These are phyloP conservation scores for Wallacemonas collosoma DNA, from an alignment of 208 protist genomes.

Conservation along the genomic window DNA sequence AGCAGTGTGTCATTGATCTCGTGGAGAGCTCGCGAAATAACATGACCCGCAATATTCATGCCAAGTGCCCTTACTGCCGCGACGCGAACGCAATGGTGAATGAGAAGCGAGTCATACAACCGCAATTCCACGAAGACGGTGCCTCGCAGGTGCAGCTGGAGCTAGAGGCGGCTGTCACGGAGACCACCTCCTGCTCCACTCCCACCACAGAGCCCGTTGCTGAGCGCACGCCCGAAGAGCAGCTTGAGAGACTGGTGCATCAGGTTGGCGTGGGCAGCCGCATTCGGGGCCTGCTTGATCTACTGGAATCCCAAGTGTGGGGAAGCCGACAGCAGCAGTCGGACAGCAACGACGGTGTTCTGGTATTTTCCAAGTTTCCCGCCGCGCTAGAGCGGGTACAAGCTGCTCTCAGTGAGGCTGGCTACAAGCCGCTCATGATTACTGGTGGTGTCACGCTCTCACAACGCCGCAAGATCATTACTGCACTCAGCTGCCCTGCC, in stretches of 20 bases:
- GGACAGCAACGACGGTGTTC: constrained; percentile 33
- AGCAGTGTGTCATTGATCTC: constrained; percentile 50
- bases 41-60: constrained; percentile 26
- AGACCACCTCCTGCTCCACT: too few species aligned
- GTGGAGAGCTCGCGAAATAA: constrained; percentile 33
- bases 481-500: neutral
- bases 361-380: constrained; percentile 60
- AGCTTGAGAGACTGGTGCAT: constrained; percentile 18
- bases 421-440: constrained; percentile 38
- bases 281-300: constrained; percentile 26
- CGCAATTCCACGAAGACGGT: neutral
- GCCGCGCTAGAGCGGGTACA: constrained; percentile 30
- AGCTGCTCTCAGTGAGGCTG: constrained; percentile 23
- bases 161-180: constrained; percentile 27
- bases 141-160: constrained; percentile 11
- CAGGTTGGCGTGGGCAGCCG: constrained; percentile 41
- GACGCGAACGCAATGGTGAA: constrained; percentile 30
- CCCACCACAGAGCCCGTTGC: neutral
- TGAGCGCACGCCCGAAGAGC: constrained; percentile 4
- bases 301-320: constrained; percentile 42
- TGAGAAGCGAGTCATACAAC: constrained; percentile 21
- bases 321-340: neutral
- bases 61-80: constrained; percentile 49
- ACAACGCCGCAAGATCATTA: constrained; percentile 43
- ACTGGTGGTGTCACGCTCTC: constrained; percentile 36